A percentile compares a stretch with the other conserved stretches of the same genome.
Evolutionary conservation across 2,329 filamentous ascomycete genomes (phyloP).

Genomic region (Botrytis elliptica): DNA sequence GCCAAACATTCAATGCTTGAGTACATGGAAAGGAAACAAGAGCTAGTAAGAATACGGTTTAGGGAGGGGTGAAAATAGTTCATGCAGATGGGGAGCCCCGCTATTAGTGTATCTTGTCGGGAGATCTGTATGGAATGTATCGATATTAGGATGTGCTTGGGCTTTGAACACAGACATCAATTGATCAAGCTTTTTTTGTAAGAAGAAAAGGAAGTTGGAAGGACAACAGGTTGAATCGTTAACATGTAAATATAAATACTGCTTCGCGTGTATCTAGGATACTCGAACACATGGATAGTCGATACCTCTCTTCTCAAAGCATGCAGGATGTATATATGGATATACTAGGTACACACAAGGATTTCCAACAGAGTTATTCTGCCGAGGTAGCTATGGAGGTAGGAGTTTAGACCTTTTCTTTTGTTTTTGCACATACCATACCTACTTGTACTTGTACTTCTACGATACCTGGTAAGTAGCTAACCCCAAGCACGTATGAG

Average conservation of each 20-base stretch:
- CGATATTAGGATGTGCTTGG: slow-evolving; percentile 1
- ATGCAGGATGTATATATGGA: not conserved
- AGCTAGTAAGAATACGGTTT: not conserved
- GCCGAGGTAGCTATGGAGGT: not conserved
- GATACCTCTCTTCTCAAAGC: not conserved
- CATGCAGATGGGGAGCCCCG: slow-evolving; percentile 4
- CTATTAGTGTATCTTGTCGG: not conserved
- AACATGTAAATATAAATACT: not conserved
- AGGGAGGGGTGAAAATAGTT: not conserved
- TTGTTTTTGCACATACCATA: not conserved
- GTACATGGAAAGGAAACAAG: not conserved
- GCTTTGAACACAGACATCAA: not conserved
- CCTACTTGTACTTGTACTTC: too few species aligned
- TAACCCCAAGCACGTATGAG: not conserved
- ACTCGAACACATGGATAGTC: too few species aligned
- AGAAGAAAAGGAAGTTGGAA: not conserved
- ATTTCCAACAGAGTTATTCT: not conserved
- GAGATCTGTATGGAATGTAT: not conserved
- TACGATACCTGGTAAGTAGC: not conserved
- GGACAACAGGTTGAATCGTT: not conserved
- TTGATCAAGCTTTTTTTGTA: not conserved
- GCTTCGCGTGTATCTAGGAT: not conserved
- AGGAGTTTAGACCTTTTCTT: not conserved
- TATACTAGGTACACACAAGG: not conserved
- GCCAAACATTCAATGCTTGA: not conserved